Percentiles rank a stretch among this genome's conserved stretches.
phyloP scores from a whole-genome alignment of 345 rosid genomes.

The Rhodomyrtus tomentosa region DNA sequence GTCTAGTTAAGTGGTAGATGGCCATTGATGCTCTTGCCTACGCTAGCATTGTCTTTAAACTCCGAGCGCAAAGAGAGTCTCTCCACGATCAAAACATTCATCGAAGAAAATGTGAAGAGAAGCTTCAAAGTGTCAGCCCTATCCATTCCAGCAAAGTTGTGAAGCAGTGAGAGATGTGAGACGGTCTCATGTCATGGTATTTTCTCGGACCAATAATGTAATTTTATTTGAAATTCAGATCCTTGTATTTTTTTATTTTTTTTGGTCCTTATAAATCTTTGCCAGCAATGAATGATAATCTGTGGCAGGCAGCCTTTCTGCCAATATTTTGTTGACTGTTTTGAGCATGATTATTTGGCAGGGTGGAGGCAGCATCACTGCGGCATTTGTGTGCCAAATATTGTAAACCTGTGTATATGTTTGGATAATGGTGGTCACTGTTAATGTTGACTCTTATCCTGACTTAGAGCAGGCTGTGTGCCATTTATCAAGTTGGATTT shows the following conservation, averaged over 20 bases:
- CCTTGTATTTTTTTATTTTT: no score
- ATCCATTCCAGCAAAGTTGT: slow-evolving; percentile 20
- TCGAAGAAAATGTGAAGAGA: slow-evolving; percentile 53
- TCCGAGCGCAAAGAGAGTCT: slow-evolving; percentile 59
- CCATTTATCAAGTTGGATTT: not conserved
- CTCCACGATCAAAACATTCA: slow-evolving; percentile 44
- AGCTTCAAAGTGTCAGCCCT: slow-evolving; percentile 17
- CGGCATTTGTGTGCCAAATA: slow-evolving; percentile 59
- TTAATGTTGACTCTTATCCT: not conserved
- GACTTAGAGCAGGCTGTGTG: not conserved
- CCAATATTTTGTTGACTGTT: not conserved
- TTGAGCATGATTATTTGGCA: slow-evolving; percentile 7
- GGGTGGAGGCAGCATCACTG: slow-evolving; percentile 77
- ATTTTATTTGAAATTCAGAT: not conserved
- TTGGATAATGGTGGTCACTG: not conserved
- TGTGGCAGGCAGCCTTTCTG: not conserved
- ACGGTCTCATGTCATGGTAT: slow-evolving; percentile 65
- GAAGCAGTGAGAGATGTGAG: slow-evolving; percentile 42
- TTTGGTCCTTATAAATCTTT: no score
- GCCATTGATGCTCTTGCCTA: not conserved
- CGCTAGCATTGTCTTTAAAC: slow-evolving; percentile 37
- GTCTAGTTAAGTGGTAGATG: not conserved
- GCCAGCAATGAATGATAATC: no score
- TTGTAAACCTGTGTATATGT: slow-evolving; percentile 29
- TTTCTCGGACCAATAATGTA: not conserved